Evolutionary conservation across 352 stramenopile genomes (phyloP).

Genomic region (Globisporangium okanoganense): DNA sequence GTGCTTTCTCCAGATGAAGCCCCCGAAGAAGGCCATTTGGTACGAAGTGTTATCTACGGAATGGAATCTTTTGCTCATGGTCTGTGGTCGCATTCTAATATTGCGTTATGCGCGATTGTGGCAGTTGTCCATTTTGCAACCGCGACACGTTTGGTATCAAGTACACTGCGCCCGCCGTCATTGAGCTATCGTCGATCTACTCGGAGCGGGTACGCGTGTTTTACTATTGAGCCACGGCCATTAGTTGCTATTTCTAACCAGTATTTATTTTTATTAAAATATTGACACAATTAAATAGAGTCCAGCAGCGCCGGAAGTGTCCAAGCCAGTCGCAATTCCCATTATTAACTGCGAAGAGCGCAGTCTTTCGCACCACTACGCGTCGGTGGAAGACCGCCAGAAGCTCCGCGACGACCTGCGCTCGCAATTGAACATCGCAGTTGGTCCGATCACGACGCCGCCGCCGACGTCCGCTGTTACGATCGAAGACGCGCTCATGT

Average conservation of each 20-base stretch:
- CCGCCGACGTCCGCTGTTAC: conserved; percentile 37
- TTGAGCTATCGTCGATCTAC: conserved; percentile 46
- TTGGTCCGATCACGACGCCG: conserved; percentile 46
- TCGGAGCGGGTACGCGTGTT: conserved; percentile 26
- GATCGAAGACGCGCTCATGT: conserved; percentile 21
- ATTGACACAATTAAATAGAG: neutral
- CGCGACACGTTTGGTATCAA: conserved; percentile 50
- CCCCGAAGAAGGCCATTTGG: conserved; percentile 43
- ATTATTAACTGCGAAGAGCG: conserved; percentile 19
- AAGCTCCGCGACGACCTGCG: conserved; percentile 68
- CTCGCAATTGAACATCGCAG: conserved; percentile 60
- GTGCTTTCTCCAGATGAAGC: conserved; percentile 63
- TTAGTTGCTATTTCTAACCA: neutral
- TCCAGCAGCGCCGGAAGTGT: conserved; percentile 11
- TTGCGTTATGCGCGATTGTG: conserved; percentile 12
- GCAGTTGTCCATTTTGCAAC: conserved; percentile 82
- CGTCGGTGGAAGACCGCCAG: conserved; percentile 72
- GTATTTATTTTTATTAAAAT: neutral
- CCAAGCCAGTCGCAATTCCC: conserved; percentile 2
- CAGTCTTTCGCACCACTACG: conserved; percentile 41
- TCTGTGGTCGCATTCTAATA: neutral
- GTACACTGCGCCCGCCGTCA: conserved; percentile 39
- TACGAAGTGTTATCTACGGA: conserved; percentile 18
- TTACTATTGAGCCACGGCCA: neutral
- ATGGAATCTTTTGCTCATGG: neutral